These are phyloP conservation scores for Oenanthe javanica DNA, from an alignment of 140 eudicot genomes.

Conservation along the genomic window DNA sequence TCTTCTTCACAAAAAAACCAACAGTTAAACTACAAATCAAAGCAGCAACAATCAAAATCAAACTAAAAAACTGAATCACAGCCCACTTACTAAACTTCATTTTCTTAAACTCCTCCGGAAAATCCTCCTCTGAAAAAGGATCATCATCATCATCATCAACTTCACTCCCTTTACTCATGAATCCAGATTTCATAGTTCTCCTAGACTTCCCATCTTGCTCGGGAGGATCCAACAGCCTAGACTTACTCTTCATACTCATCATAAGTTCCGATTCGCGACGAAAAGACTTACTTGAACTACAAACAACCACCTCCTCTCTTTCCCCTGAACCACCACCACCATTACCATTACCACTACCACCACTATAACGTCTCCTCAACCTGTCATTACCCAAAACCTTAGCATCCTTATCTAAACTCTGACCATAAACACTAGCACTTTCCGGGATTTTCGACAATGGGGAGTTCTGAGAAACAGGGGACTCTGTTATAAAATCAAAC, in stretches of 20 bases:
- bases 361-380: not conserved
- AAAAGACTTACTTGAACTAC: not conserved
- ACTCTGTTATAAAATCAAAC: not conserved
- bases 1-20: conserved; percentile 15
- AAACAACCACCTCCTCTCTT: not conserved
- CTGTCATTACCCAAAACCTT: not conserved
- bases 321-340: not conserved
- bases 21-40: conserved; percentile 37
- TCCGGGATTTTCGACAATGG: not conserved
- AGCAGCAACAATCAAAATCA: conserved; percentile 32
- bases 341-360: not conserved
- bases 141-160: conserved; percentile 31
- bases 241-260: conserved; percentile 22
- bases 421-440: not conserved
- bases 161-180: conserved; percentile 12
- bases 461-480: conserved; percentile 4
- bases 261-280: not conserved
- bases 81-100: conserved; percentile 16
- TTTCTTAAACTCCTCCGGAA: conserved; percentile 23
- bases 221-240: conserved; percentile 22
- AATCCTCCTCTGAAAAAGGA: conserved; percentile 26
- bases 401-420: not conserved
- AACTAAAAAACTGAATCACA: conserved; percentile 16
- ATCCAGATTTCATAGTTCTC: conserved; percentile 13
- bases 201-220: conserved; percentile 7